Conservation (phyloP, 2,329 filamentous ascomycete genomes). For the Apiospora saccharicola region DNA sequence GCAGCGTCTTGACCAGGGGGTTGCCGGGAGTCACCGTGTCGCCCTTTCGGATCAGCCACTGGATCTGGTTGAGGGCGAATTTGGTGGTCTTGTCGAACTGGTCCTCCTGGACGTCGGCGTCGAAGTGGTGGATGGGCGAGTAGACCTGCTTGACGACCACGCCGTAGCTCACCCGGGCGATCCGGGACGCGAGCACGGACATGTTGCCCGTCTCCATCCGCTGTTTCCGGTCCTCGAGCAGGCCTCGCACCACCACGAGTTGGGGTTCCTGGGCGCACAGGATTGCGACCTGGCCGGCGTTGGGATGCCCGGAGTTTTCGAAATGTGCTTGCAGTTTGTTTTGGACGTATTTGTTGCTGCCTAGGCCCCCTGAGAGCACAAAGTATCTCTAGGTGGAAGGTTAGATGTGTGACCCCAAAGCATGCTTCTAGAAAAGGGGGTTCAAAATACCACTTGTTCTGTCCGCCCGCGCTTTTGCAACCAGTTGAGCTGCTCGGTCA, state of each 20-base stretch:
- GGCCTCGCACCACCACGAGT: slow-evolving; percentile 61
- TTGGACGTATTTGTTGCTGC: slow-evolving; percentile 55
- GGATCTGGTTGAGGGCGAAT: slow-evolving; percentile 51
- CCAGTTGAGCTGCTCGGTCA: slow-evolving; percentile 51
- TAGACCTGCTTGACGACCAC: slow-evolving; percentile 48
- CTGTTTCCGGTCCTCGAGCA: slow-evolving; percentile 58
- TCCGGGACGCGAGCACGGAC: slow-evolving; percentile 51
- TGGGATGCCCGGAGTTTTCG: slow-evolving; percentile 43
- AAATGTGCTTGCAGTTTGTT: slow-evolving; percentile 49
- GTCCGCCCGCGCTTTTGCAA: slow-evolving; percentile 40
- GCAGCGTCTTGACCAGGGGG: slow-evolving; percentile 44
- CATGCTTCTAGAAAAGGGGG: too few relatives aligned
- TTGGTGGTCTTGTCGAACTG: slow-evolving; percentile 41
- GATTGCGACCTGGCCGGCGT: slow-evolving; percentile 47
- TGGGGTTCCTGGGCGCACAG: slow-evolving; percentile 59
- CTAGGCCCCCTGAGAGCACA: slow-evolving; percentile 54
- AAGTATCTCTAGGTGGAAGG: slow-evolving; percentile 46
- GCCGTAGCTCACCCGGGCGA: slow-evolving; percentile 53
- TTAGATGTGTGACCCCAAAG: slow-evolving; percentile 23
- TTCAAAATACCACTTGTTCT: slow-evolving; percentile 46
- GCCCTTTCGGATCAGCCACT: slow-evolving; percentile 54
- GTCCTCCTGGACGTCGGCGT: slow-evolving; percentile 46
- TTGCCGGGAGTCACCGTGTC: slow-evolving; percentile 48
- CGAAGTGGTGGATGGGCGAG: slow-evolving; percentile 44
- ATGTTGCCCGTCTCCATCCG: slow-evolving; percentile 49